Base-by-base conservation (phyloP, 306 rosid species). In the Abrus pulchellus region DNA sequence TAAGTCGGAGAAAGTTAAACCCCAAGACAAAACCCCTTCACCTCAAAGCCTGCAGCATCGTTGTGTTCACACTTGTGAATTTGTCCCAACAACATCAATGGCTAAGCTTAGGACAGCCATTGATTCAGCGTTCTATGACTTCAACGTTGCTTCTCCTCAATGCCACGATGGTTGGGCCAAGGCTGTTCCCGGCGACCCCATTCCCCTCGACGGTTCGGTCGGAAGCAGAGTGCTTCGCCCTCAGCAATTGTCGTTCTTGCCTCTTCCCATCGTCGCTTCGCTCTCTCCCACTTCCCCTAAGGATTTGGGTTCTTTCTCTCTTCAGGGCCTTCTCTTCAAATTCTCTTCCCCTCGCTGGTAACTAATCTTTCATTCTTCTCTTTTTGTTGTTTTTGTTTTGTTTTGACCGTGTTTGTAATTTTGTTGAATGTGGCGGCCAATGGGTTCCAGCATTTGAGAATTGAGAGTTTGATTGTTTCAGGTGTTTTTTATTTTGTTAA, bases 41-140 rank as follows among this genome's bases (percentile, higher is more conserved):
- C 27, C 74, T 45, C 40, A 5, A 44, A 45, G 40, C 43, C 74
- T 47, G 57, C 57, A 11, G 52, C 3, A 28, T 65, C 40, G 6
- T 38, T 36, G 20, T 20, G 20, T 2, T 5, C 48, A 44, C 20
- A 20, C 20, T 20, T 20, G 20, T 20, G 20, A 20, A 0, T 20
- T 44, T 44, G 40, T 36, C 40, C 20, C 20, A 20, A 20, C 20
- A 20, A 36, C 56, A 29, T 70, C 80, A 82, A 94, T 94, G 98
- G 98, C 90, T 76, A 85, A 83, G 20, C 89, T 94, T 10, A 83
- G 86, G 80, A 89, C 98, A 13, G 91, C 95, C 57, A 94, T 94
- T 88, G 98, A 92, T 81, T 91, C 97, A 0, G 74, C 92, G 20
- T 94, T 92, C 86, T 87, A 94, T 95, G 95, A 92, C 77, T 55